phyloP scores from a whole-genome alignment of 1,284 basidiomycete genomes.

The Coniferiporia sulphurascens region DNA sequence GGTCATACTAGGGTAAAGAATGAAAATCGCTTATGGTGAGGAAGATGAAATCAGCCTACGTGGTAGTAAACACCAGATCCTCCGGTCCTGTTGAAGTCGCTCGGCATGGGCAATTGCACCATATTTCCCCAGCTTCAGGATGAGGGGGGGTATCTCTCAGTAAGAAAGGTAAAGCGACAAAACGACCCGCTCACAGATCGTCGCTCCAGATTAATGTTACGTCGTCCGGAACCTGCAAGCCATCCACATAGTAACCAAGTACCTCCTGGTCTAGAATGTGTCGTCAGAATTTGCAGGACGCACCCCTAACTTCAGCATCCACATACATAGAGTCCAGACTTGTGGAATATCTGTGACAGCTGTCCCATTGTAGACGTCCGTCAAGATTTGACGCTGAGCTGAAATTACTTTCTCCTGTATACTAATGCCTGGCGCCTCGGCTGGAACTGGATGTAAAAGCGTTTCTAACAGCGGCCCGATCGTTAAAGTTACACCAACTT shows the following conservation, averaged over 20 bases:
- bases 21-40: background rate
- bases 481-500: constrained; percentile 24
- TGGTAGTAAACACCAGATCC: constrained; percentile 70
- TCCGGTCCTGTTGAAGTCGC: constrained; percentile 52
- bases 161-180: background rate
- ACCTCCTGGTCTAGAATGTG: constrained; percentile 50
- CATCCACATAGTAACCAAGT: constrained; percentile 61
- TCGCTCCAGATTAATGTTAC: constrained; percentile 57
- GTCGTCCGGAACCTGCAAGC: constrained; percentile 51
- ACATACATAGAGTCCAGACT: constrained; percentile 58
- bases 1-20: constrained; percentile 36
- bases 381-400: constrained; percentile 57
- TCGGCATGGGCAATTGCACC: constrained; percentile 46
- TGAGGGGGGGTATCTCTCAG: background rate
- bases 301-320: background rate
- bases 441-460: constrained; percentile 12
- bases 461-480: no score
- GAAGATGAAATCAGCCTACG: constrained; percentile 30
- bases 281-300: no score
- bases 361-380: constrained; percentile 45
- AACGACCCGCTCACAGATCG: constrained; percentile 42
- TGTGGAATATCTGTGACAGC: constrained; percentile 54
- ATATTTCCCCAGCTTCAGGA: constrained; percentile 51
- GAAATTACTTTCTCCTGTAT: constrained; percentile 52
- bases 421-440: constrained; percentile 40